A percentile compares a stretch with the other conserved stretches of the same genome.
phyloP scores from a whole-genome alignment of 495 filamentous ascomycete genomes.

The Bathelium albidoporum region DNA sequence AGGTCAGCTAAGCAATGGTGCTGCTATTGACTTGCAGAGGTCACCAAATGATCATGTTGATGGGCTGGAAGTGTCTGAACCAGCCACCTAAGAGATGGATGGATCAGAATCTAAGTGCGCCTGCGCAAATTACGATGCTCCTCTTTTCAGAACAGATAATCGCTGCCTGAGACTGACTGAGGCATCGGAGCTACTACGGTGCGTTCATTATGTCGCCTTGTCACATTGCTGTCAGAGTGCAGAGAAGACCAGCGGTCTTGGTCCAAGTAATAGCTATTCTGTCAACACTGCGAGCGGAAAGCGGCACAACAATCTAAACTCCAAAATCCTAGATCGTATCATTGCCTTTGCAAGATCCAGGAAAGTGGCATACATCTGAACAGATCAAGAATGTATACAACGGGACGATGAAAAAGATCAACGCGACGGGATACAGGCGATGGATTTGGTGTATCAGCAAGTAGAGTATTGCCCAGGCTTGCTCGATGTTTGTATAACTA shows the following conservation, averaged over 20 bases:
- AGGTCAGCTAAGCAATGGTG: background rate
- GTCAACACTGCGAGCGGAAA: background rate
- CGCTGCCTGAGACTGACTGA: background rate
- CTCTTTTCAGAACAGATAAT: background rate
- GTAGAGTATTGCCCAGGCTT: background rate
- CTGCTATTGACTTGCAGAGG: no score
- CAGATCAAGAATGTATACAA: conserved; percentile 36
- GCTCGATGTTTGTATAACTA: background rate
- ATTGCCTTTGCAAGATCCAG: background rate
- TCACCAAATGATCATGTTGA: background rate
- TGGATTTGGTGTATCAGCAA: conserved; percentile 33
- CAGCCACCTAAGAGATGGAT: background rate
- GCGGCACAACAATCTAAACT: background rate
- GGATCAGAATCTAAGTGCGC: background rate
- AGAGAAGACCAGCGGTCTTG: background rate
- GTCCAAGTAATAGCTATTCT: background rate
- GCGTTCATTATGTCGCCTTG: background rate
- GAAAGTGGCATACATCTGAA: conserved; percentile 25
- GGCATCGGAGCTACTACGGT: background rate
- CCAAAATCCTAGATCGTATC: background rate
- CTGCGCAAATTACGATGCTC: background rate
- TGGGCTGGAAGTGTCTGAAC: background rate
- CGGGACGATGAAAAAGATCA: conserved; percentile 28
- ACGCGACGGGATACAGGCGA: conserved; percentile 31
- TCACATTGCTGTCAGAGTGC: background rate